Evolutionary conservation across 78 protist species (phyloP).

Genomic region (Polysphondylium violaceum): DNA sequence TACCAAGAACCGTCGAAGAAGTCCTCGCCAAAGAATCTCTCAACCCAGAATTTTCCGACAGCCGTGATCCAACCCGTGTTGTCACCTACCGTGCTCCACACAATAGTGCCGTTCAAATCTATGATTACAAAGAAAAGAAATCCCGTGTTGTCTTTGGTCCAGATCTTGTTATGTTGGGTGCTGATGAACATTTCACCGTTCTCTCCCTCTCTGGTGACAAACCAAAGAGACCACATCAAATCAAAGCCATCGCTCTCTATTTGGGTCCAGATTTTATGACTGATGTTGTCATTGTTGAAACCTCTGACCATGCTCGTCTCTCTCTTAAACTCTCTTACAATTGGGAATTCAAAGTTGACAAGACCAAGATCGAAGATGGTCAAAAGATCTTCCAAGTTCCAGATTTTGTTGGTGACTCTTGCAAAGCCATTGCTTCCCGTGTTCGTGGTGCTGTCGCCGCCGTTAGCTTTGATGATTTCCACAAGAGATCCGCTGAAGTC

Average conservation of each 20-base stretch:
- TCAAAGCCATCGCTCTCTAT: constrained; percentile 85
- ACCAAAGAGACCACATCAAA: constrained; percentile 95
- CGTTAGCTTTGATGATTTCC: constrained; percentile 95
- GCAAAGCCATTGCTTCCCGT: constrained; percentile 94
- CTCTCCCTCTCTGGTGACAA: constrained; percentile 93
- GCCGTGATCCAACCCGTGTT: constrained; percentile 88
- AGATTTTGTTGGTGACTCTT: constrained; percentile 96
- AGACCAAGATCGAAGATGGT: constrained; percentile 59
- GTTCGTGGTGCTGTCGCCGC: constrained; percentile 95
- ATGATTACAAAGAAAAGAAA: constrained; percentile 90
- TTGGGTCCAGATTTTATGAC: constrained; percentile 97
- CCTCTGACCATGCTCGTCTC: constrained; percentile 95
- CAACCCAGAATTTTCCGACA: constrained; percentile 33
- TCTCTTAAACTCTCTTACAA: constrained; percentile 93
- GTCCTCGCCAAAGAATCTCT: constrained; percentile 83
- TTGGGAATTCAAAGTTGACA: constrained; percentile 88
- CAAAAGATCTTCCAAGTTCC: constrained; percentile 90
- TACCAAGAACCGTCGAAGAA: constrained; percentile 92
- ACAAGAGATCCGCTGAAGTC: constrained; percentile 90
- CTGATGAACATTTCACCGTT: constrained; percentile 95
- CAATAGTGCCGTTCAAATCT: constrained; percentile 94
- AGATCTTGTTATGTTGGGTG: constrained; percentile 93
- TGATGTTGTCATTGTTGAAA: constrained; percentile 94
- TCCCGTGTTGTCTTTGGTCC: constrained; percentile 96
- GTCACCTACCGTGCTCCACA: constrained; percentile 95